Base-by-base conservation (phyloP, 2,329 filamentous ascomycete species). In the Camillea tinctor region DNA sequence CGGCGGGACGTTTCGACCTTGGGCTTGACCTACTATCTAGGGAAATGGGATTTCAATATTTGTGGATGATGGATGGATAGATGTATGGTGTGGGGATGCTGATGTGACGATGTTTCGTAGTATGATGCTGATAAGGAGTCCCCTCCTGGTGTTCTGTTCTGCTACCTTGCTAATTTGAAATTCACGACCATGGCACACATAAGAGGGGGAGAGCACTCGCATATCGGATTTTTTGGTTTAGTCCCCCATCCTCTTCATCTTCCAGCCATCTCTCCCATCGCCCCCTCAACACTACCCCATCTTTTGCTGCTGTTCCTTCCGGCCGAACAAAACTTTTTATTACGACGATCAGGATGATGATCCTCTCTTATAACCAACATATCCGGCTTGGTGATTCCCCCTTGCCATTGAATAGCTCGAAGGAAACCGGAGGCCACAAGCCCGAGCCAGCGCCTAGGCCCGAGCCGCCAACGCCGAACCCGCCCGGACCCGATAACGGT, bases 401-500 rank as follows among this genome's bases (percentile, higher is more conserved):
- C 20, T 51, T 53, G 49, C 54, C 51, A 36, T 22, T 48, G 21
- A 56, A 23, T 36, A 54, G 60, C 55, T 40, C 54, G 1, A 22
- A 60, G 60, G 56, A 60, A 54, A 56, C 22, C 36, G 52, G 52
- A 21, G 60, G 54, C 17, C 58, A 70, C 59, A 72, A 68, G 24
- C 72, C 72, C 8, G 52, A 63, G 21, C 72, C 72, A 36, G 68
- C 69, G 54, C 72, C 72, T 44, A 67, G 61, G 22, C 72, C 72
- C 19, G 69, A 72, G 30, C 71, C 72, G 52, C 69, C 71, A 15
- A 69, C 68, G 4, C 72, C 72, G 36, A 65, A 69, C 21, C 72
- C 71, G 50, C 63, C 67, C 7, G 58, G 52, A 20, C 70, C 70
- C 13, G 63, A 70, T 55, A 65, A 67, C 55, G 56, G 52, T 55